Conservation (phyloP, 257 asterid species). For the Salvia rosmarinus region DNA sequence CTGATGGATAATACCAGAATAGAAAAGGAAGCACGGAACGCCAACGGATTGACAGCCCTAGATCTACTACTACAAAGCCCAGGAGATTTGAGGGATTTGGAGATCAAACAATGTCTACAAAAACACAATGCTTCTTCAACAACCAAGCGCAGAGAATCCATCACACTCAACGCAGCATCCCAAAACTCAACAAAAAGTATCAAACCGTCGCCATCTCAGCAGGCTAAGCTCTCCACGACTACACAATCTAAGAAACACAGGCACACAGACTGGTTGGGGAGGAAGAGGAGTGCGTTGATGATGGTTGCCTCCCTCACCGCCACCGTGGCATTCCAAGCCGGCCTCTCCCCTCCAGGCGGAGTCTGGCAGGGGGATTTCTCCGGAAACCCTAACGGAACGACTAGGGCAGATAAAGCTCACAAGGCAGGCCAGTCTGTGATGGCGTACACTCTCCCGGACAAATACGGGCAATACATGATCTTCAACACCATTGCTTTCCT, state of each 20-base stretch:
- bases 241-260: constrained; percentile 16
- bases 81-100: constrained; percentile 41
- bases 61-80: constrained; percentile 36
- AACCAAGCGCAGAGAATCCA: too few species aligned
- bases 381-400: constrained; percentile 33
- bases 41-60: constrained; percentile 35
- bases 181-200: too few species aligned
- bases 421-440: constrained; percentile 41
- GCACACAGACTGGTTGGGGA: constrained; percentile 45
- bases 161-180: too few species aligned
- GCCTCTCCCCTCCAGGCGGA: constrained; percentile 49
- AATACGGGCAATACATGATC: constrained; percentile 34
- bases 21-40: constrained; percentile 27
- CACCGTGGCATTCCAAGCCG: constrained; percentile 45
- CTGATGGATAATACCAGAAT: constrained; percentile 25
- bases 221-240: neutral
- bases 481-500: constrained; percentile 44
- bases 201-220: too few species aligned
- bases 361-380: constrained; percentile 40
- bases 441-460: constrained; percentile 32
- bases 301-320: constrained; percentile 52
- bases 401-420: constrained; percentile 16
- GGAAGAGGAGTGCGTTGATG: constrained; percentile 42
- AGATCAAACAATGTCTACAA: constrained; percentile 36
- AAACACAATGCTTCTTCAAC: neutral